These are phyloP conservation scores for Suillus paluster DNA, from an alignment of 768 basidiomycete genomes.

Conservation along the genomic window DNA sequence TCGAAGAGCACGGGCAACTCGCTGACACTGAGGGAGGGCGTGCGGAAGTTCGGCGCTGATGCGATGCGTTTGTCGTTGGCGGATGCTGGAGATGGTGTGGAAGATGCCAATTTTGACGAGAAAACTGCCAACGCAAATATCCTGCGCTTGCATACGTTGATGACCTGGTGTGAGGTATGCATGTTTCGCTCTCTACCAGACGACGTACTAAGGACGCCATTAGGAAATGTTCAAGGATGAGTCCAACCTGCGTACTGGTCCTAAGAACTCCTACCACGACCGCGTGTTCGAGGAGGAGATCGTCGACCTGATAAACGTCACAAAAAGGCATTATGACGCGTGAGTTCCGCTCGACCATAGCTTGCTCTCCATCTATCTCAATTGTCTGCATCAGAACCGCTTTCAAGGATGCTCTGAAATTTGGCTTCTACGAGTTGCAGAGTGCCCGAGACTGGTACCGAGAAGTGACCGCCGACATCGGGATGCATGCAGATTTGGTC, in stretches of 20 bases:
- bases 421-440: conserved; percentile 95
- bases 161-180: conserved; percentile 89
- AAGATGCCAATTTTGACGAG: conserved; percentile 99
- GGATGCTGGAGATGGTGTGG: conserved; percentile 96
- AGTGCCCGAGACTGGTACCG: conserved; percentile 95
- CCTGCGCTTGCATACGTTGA: conserved; percentile 85
- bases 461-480: conserved; percentile 83
- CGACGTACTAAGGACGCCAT: conserved; percentile 2
- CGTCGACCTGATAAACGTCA: conserved; percentile 80
- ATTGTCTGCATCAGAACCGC: conserved; percentile 60
- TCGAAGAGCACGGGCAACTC: conserved; percentile 96
- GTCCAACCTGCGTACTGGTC: conserved; percentile 72
- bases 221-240: conserved; percentile 84
- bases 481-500: conserved; percentile 92
- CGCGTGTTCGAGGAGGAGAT: conserved; percentile 90
- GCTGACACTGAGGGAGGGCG: conserved; percentile 85
- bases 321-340: conserved; percentile 82
- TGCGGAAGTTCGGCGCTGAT: conserved; percentile 96
- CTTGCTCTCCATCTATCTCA: conserved; percentile 1
- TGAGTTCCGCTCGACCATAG: conserved; percentile 45
- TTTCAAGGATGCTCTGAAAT: conserved; percentile 96
- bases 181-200: not conserved
- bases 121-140: conserved; percentile 98
- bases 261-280: conserved; percentile 80
- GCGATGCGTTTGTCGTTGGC: conserved; percentile 91